Percentiles rank a stretch among this genome's conserved stretches.
Evolutionary conservation across 345 rosid genomes (phyloP).

Genomic region (Camelina laxa): DNA sequence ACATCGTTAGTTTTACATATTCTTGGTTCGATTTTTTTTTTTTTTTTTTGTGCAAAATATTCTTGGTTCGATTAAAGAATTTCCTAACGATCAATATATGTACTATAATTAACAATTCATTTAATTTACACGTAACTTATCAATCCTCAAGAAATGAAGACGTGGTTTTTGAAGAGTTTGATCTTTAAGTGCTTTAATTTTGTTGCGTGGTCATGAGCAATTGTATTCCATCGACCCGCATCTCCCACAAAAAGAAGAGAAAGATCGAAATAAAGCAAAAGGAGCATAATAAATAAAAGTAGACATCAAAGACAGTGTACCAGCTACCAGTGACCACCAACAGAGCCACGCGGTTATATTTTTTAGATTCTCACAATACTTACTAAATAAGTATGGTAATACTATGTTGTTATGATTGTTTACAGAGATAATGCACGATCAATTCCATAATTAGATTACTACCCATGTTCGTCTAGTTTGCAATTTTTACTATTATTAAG

Average conservation of each 20-base stretch:
- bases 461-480: neutral
- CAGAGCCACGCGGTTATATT: slow-evolving; percentile 37
- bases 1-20: neutral
- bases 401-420: neutral
- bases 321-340: slow-evolving; percentile 33
- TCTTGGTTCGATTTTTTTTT: too few species aligned
- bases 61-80: neutral
- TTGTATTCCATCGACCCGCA: neutral
- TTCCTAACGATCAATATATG: neutral
- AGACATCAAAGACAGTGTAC: slow-evolving; percentile 7
- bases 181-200: neutral
- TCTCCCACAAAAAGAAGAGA: slow-evolving; percentile 6
- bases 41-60: too few species aligned
- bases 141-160: neutral
- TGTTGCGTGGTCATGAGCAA: neutral
- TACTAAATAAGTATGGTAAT: slow-evolving; percentile 28
- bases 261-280: slow-evolving; percentile 27
- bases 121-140: neutral
- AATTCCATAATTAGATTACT: neutral
- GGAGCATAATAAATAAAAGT: slow-evolving; percentile 12
- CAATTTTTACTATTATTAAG: neutral
- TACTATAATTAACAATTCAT: neutral
- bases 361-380: slow-evolving; percentile 12
- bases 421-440: neutral
- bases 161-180: neutral